A percentile compares a stretch with the other conserved stretches of the same genome.
These are phyloP conservation scores for Calocybe gambosa DNA, from an alignment of 1,284 basidiomycete genomes.

Conservation along the genomic window DNA sequence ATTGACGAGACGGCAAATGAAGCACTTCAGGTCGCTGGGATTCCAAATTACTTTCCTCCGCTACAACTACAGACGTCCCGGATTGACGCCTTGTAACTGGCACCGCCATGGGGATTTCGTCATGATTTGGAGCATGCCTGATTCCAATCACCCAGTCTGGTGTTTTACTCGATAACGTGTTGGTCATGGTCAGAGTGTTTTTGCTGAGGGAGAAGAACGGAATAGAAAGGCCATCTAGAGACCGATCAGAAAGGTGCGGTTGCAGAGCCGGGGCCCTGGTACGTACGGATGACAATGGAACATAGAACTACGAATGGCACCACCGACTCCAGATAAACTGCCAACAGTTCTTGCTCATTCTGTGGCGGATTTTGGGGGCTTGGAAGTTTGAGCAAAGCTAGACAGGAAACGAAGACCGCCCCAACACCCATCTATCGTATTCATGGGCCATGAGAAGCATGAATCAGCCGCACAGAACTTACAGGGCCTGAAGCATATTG, in stretches of 20 bases:
- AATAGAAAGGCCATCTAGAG: slow-evolving; percentile 13
- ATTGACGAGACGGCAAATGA: slow-evolving; percentile 7
- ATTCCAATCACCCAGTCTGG: not conserved
- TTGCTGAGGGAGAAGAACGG: slow-evolving; percentile 13
- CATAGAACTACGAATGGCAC: slow-evolving; percentile 80
- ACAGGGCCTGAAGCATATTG: slow-evolving; percentile 43
- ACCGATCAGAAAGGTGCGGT: not conserved
- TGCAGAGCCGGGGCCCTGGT: not conserved
- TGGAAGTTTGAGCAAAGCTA: slow-evolving; percentile 50
- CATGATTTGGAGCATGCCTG: not conserved
- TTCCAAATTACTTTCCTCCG: not conserved
- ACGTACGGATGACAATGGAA: slow-evolving; percentile 71
- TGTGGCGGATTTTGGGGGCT: slow-evolving; percentile 51
- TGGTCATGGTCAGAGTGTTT: slow-evolving; percentile 5
- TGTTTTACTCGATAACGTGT: not conserved
- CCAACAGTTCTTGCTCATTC: slow-evolving; percentile 64
- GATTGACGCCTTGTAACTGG: not conserved
- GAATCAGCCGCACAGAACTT: slow-evolving; percentile 20
- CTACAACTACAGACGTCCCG: not conserved
- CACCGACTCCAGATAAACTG: slow-evolving; percentile 69
- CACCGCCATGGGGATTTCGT: not conserved
- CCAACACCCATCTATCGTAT: slow-evolving; percentile 65
- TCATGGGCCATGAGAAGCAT: not conserved
- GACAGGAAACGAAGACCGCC: slow-evolving; percentile 22
- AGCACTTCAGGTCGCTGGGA: not conserved